A percentile compares a stretch with the other conserved stretches of the same genome.
Conservation (phyloP, 805 yeast genomes). For the Saccharomycopsis synnaedendra region DNA sequence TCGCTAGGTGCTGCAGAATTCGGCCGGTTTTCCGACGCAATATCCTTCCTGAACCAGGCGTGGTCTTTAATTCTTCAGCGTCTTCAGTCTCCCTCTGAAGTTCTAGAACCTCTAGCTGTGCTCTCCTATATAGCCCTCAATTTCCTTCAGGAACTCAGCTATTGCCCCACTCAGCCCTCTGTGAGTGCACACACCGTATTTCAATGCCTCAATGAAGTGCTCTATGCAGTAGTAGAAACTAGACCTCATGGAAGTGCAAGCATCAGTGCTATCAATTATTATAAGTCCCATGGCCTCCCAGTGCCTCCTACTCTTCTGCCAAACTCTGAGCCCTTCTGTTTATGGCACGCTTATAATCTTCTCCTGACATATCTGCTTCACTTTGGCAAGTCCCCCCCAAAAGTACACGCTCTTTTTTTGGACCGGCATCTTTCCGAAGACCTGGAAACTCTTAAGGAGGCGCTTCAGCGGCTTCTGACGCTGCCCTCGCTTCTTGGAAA, state of each 20-base stretch:
- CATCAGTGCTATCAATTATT: slow-evolving; percentile 37
- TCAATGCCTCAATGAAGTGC: slow-evolving; percentile 37
- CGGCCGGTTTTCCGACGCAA: slow-evolving; percentile 24
- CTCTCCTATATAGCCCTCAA: slow-evolving; percentile 32
- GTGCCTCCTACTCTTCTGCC: slow-evolving; percentile 26
- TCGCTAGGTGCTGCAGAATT: slow-evolving; percentile 34
- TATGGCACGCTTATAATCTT: slow-evolving; percentile 38
- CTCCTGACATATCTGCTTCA: slow-evolving; percentile 32
- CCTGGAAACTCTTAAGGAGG: slow-evolving; percentile 15
- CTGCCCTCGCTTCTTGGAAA: slow-evolving; percentile 23
- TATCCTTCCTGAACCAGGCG: slow-evolving; percentile 29
- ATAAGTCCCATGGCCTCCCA: slow-evolving; percentile 37
- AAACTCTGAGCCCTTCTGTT: slow-evolving; percentile 18
- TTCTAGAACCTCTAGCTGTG: slow-evolving; percentile 35
- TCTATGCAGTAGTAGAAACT: slow-evolving; percentile 21
- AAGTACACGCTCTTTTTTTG: slow-evolving; percentile 23
- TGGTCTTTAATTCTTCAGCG: slow-evolving; percentile 29
- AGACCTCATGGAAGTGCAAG: slow-evolving; percentile 41
- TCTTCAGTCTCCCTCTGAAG: slow-evolving; percentile 23
- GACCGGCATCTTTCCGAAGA: slow-evolving; percentile 21
- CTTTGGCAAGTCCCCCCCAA: slow-evolving; percentile 31
- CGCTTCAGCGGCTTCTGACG: slow-evolving; percentile 7
- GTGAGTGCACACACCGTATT: slow-evolving; percentile 36
- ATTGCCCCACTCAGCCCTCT: slow-evolving; percentile 1
- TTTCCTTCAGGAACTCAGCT: slow-evolving; percentile 23